These are phyloP conservation scores for Fusarium newnesense DNA, from an alignment of 2,329 filamentous ascomycete species.

Conservation along the genomic window DNA sequence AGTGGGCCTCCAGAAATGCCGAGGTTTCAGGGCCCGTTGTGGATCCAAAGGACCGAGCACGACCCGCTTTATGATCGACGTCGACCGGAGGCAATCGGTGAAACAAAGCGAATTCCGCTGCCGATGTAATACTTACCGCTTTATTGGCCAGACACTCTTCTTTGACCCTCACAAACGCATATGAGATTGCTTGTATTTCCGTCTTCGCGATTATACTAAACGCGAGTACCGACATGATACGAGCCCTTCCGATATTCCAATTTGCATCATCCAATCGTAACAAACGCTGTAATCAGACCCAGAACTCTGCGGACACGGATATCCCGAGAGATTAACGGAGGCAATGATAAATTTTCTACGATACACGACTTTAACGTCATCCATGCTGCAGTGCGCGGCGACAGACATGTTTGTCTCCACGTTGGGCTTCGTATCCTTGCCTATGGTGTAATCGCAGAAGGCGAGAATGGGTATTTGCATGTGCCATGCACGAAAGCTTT, in stretches of 20 bases:
- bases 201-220: neutral
- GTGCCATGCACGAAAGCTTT: neutral
- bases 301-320: neutral
- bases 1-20: neutral
- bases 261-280: neutral
- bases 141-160: neutral
- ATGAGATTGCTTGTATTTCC: neutral
- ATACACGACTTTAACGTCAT: constrained; percentile 2
- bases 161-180: neutral
- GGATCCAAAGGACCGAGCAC: neutral
- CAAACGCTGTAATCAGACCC: neutral
- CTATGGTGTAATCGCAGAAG: neutral
- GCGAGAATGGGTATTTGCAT: neutral
- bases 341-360: neutral
- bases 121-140: neutral
- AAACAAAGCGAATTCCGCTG: neutral
- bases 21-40: constrained; percentile 3
- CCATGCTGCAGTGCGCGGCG: too few relatives aligned
- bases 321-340: constrained; percentile 1
- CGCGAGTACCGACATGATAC: neutral
- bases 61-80: neutral
- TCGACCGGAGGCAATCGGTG: neutral
- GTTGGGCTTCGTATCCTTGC: neutral
- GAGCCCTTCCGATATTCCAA: neutral
- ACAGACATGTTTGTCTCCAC: neutral